Evolutionary conservation across 1,139 yeast species (phyloP).

Genomic region (Candida pseudoviswanathii): DNA sequence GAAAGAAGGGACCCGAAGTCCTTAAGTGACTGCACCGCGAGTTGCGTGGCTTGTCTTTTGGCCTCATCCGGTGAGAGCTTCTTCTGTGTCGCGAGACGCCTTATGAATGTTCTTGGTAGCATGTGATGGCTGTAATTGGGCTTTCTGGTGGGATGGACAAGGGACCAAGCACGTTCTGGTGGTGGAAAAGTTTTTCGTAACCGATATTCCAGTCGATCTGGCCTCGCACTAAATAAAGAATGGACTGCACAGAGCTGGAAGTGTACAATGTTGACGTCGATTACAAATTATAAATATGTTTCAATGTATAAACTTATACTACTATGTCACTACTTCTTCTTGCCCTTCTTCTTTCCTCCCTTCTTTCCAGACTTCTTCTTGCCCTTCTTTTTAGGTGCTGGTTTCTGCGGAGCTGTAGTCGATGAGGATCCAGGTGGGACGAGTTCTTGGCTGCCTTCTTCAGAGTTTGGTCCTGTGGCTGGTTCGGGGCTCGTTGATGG

Average conservation of each 20-base stretch:
- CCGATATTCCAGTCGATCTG: neutral
- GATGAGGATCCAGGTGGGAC: neutral
- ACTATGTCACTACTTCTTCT: constrained; percentile 15
- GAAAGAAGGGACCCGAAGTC: constrained; percentile 43
- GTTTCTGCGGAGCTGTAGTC: neutral
- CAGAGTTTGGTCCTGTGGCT: neutral
- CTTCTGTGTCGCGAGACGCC: constrained; percentile 2
- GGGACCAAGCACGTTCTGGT: neutral
- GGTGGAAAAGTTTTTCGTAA: neutral
- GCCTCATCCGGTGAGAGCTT: constrained; percentile 21
- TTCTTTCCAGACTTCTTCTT: constrained; percentile 19
- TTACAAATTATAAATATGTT: neutral
- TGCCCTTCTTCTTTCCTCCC: constrained; percentile 19
- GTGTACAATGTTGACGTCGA: no score
- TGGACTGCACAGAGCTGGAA: neutral
- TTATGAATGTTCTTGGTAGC: neutral
- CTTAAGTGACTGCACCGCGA: constrained; percentile 45
- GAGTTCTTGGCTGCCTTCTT: neutral
- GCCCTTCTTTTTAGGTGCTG: constrained; percentile 11
- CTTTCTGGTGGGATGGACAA: no score
- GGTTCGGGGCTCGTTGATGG: constrained; percentile 10
- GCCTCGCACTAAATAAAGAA: neutral
- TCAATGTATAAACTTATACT: no score
- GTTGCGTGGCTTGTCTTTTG: constrained; percentile 38
- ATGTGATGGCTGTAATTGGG: neutral